These are phyloP conservation scores for Cercophora newfieldiana DNA, from an alignment of 495 filamentous ascomycete species.

Conservation along the genomic window DNA sequence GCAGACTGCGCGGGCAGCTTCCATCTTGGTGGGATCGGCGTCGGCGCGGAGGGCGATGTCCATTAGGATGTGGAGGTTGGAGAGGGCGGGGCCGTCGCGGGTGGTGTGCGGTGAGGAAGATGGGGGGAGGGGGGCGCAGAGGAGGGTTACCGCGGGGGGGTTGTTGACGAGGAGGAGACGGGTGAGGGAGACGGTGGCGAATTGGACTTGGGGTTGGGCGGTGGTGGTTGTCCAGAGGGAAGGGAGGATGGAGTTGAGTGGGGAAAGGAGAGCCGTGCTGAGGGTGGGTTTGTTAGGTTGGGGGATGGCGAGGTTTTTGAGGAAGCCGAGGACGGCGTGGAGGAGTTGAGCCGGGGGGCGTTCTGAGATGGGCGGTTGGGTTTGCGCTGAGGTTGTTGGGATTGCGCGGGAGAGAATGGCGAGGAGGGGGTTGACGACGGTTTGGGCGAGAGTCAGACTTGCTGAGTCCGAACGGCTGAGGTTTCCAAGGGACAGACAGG, in stretches of 20 bases:
- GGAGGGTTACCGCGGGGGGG: constrained; percentile 53
- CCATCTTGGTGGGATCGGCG: constrained; percentile 67
- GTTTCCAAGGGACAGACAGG: constrained; percentile 76
- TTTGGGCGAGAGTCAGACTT: constrained; percentile 57
- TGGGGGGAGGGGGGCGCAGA: constrained; percentile 44
- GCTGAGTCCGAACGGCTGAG: constrained; percentile 69
- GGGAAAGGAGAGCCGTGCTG: constrained; percentile 44
- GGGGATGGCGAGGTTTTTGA: constrained; percentile 78
- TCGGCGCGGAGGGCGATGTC: constrained; percentile 59
- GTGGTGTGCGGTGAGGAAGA: constrained; percentile 12
- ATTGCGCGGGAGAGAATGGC: constrained; percentile 46
- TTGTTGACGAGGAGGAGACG: constrained; percentile 64
- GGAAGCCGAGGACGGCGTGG: constrained; percentile 68
- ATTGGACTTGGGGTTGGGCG: constrained; percentile 65
- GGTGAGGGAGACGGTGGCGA: constrained; percentile 64
- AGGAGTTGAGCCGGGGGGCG: constrained; percentile 16
- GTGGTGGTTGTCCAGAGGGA: constrained; percentile 59
- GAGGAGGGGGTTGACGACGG: constrained; percentile 59
- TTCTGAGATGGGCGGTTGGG: background rate
- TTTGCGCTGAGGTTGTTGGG: constrained; percentile 10
- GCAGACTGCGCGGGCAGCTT: constrained; percentile 66
- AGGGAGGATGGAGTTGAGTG: constrained; percentile 47
- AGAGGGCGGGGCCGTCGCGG: constrained; percentile 40
- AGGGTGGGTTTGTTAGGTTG: constrained; percentile 60
- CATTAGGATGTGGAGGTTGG: constrained; percentile 62